Evolutionary conservation across 441 rosid genomes (phyloP).

Genomic region (Populus hybrid): DNA sequence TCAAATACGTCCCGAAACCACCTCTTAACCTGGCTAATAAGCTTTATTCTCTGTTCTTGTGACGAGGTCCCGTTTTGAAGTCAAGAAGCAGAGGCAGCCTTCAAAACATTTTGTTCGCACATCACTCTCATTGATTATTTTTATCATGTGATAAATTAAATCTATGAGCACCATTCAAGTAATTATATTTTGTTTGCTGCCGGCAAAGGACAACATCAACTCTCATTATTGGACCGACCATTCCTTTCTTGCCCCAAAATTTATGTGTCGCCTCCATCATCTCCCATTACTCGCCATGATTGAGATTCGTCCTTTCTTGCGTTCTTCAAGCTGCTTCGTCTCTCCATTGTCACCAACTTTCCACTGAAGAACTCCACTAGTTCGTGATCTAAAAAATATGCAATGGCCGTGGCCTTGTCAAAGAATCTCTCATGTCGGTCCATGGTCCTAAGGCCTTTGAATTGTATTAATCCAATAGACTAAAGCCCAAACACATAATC

Average conservation of each 20-base stretch:
- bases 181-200: neutral
- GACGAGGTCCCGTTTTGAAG: no score
- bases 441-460: no score
- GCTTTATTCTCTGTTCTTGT: no score
- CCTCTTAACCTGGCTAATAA: neutral
- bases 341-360: neutral
- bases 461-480: neutral
- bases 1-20: no score
- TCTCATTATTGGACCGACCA: constrained; percentile 14
- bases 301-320: neutral
- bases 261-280: neutral
- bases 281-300: neutral
- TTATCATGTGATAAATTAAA: neutral
- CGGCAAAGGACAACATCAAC: neutral
- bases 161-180: neutral
- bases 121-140: neutral
- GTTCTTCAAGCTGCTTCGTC: neutral
- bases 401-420: no score
- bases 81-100: neutral
- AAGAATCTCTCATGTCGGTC: no score
- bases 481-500: neutral
- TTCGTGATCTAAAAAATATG: no score
- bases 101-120: no score
- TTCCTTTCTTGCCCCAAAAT: neutral
- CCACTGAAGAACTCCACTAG: no score